Evolutionary conservation across 2,329 filamentous ascomycete genomes (phyloP), one percentile per base, ranked within the genome.

Genomic region (Metarhizium robertsii): DNA sequence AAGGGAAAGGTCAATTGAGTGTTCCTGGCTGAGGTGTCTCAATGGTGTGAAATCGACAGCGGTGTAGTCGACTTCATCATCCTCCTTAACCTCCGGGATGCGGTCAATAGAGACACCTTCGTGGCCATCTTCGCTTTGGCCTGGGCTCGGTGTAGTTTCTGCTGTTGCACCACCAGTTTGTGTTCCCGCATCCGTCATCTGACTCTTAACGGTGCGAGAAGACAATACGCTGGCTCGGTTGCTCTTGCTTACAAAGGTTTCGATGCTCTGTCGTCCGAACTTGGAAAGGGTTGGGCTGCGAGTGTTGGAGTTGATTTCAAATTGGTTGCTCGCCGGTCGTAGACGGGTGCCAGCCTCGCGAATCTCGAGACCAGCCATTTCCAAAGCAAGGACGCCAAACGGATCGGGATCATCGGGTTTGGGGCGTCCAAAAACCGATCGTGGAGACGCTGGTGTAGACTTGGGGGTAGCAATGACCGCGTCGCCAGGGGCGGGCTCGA

Each of bases 381-480:
- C 90, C n/a, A 97, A 74, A 7, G 92, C 92, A 60, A 92, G 80
- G 30, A 96, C 88, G 29, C 92, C 92, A 66, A 89, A 97, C 0
- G 92, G 92, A 67, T 97, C 92, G 0, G 92, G 91, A 63, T 97
- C 92, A 54, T 91, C 84, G 3, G 76, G 72, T 59, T 86, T 84
- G 1, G 90, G 91, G 16, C 96, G 76, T 2, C 92, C 92, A 71
- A 96, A 96, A 2, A 74, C 73, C 34, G 77, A 71, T 60, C 62
- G 73, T 50, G 67, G 78, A 55, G 66, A 69, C 61, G 56, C 66
- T 57, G 69, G 63, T 5, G 63, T 68, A 4, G 68, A 64, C 47
- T 65, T 69, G 0, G 79, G 73, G 2, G 75, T 74, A 51, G 79
- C 77, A 59, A 82, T 79, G 57, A 76, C 67, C 51, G 80, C 84